Conservation (phyloP, 257 asterid genomes). For the Plantago major region DNA sequence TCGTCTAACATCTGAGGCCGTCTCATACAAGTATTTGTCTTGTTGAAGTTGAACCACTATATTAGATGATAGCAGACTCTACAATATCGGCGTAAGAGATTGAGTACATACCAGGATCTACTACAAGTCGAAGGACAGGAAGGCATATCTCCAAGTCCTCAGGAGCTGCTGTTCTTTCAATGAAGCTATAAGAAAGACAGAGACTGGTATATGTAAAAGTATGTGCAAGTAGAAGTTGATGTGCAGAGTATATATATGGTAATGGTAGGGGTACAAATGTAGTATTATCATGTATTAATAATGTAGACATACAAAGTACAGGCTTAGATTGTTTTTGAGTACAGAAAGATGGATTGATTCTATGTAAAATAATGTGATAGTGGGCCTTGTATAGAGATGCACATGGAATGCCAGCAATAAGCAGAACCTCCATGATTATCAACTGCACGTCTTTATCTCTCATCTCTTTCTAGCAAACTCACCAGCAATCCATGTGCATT, state of each 20-base stretch:
- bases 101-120: constrained; percentile 59
- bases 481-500: constrained; percentile 83
- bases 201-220: constrained; percentile 10
- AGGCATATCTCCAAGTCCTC: constrained; percentile 32
- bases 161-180: constrained; percentile 19
- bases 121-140: constrained; percentile 50
- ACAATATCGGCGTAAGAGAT: too few species aligned
- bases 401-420: constrained; percentile 80
- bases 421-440: constrained; percentile 62
- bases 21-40: too few species aligned
- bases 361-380: constrained; percentile 40
- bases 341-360: constrained; percentile 20
- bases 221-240: constrained; percentile 3
- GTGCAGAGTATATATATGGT: constrained; percentile 5
- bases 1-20: too few species aligned
- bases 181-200: constrained; percentile 5
- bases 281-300: not conserved
- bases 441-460: constrained; percentile 50
- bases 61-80: too few species aligned
- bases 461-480: constrained; percentile 35
- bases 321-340: constrained; percentile 36
- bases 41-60: too few species aligned
- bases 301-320: constrained; percentile 17
- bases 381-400: constrained; percentile 54
- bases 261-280: not conserved